These are phyloP conservation scores for Aspergillus pseudoterreus DNA, from an alignment of 2,329 filamentous ascomycete species.

Conservation along the genomic window DNA sequence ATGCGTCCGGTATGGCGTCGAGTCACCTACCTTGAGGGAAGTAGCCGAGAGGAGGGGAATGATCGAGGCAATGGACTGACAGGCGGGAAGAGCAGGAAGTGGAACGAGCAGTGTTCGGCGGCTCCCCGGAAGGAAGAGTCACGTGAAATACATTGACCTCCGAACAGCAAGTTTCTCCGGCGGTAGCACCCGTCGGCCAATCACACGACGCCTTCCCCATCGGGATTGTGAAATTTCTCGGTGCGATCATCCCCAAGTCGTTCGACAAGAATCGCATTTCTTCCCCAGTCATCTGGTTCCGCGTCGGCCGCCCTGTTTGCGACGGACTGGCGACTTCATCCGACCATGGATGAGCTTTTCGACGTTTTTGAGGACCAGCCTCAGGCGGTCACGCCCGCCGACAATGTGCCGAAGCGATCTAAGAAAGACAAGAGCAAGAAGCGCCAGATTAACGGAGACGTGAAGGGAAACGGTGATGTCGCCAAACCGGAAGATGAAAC, in stretches of 20 bases:
- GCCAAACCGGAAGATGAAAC: slow-evolving; percentile 30
- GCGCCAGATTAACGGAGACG: slow-evolving; percentile 75
- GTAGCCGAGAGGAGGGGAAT: slow-evolving; percentile 17
- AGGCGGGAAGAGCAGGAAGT: slow-evolving; percentile 19
- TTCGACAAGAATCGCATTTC: slow-evolving; percentile 13
- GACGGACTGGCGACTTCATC: slow-evolving; percentile 8
- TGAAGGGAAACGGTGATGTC: slow-evolving; percentile 52
- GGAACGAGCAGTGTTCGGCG: slow-evolving; percentile 14
- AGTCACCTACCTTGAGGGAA: slow-evolving; percentile 30
- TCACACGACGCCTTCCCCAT: slow-evolving; percentile 23
- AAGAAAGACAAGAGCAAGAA: slow-evolving; percentile 72
- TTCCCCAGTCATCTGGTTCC: slow-evolving; percentile 10
- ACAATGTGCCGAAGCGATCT: slow-evolving; percentile 31
- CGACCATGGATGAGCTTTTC: slow-evolving; percentile 72
- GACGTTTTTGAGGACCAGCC: slow-evolving; percentile 73
- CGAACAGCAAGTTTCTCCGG: slow-evolving; percentile 18
- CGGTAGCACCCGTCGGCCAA: slow-evolving; percentile 13
- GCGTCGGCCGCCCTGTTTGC: slow-evolving; percentile 15
- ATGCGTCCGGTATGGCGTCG: slow-evolving; percentile 6
- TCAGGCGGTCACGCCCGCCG: slow-evolving; percentile 37
- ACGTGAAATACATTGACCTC: slow-evolving; percentile 6
- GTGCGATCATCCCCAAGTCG: slow-evolving; percentile 8
- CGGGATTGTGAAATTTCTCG: slow-evolving; percentile 33
- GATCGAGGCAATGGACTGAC: slow-evolving; percentile 12
- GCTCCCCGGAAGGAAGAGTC: slow-evolving; percentile 6